Percentiles rank a stretch among this genome's conserved stretches.
Conservation (phyloP, 2,329 filamentous ascomycete genomes). For the Colletotrichum sp. region DNA sequence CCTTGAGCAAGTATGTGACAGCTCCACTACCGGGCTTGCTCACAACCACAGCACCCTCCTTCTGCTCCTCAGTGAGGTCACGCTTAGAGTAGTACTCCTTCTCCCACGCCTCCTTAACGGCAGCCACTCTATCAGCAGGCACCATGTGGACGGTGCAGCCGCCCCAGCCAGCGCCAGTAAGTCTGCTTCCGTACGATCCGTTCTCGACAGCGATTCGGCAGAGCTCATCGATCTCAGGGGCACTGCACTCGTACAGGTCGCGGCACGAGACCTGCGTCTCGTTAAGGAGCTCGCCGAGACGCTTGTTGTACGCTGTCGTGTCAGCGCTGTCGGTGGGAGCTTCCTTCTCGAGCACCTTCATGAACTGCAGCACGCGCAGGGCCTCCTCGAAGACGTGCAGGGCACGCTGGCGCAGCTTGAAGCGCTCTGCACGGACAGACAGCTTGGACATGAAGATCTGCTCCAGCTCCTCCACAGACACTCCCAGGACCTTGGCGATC, state of each 20-base stretch:
- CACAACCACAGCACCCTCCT: conserved; percentile 82
- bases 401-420: conserved; percentile 87
- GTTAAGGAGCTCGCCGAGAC: conserved; percentile 85
- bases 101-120: conserved; percentile 78
- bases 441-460: conserved; percentile 84
- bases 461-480: conserved; percentile 75
- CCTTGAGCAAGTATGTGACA: conserved; percentile 52
- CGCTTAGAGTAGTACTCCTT: conserved; percentile 82
- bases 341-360: conserved; percentile 71
- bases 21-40: conserved; percentile 84
- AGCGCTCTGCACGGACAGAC: conserved; percentile 84
- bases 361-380: conserved; percentile 83
- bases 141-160: conserved; percentile 95
- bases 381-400: conserved; percentile 93
- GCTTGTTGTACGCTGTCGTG: conserved; percentile 65
- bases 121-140: conserved; percentile 79
- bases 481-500: conserved; percentile 73
- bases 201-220: conserved; percentile 79
- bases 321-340: conserved; percentile 46
- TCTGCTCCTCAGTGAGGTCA: conserved; percentile 70
- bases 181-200: conserved; percentile 82
- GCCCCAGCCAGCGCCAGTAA: conserved; percentile 96
- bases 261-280: conserved; percentile 88
- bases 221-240: conserved; percentile 88
- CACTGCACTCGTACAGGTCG: conserved; percentile 89